phyloP scores from a whole-genome alignment of 2,329 filamentous ascomycete species.

The Tolypocladium capitatum region DNA sequence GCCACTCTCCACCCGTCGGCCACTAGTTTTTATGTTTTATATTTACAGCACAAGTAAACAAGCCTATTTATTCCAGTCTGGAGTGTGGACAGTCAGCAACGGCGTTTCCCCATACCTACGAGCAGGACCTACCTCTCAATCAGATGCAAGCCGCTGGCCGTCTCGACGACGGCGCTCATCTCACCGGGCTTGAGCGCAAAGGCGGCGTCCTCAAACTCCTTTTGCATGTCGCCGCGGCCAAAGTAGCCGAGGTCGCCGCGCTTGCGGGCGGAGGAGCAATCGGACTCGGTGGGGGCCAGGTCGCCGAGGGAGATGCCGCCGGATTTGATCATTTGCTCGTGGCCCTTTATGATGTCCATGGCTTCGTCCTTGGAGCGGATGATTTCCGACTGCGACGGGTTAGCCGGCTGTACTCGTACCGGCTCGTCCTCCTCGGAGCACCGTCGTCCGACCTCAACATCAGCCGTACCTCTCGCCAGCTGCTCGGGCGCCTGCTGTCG shows the following conservation, averaged over 20 bases:
- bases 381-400: slow-evolving; percentile 51
- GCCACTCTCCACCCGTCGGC: background rate
- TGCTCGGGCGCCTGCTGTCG: slow-evolving; percentile 75
- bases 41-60: background rate
- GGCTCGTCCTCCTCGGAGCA: too few relatives aligned
- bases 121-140: slow-evolving; percentile 64
- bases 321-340: slow-evolving; percentile 64
- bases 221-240: slow-evolving; percentile 91
- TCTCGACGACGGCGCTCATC: slow-evolving; percentile 78
- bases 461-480: slow-evolving; percentile 75
- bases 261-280: slow-evolving; percentile 93
- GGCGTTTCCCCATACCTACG: too few relatives aligned
- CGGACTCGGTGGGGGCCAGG: slow-evolving; percentile 76
- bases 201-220: slow-evolving; percentile 92
- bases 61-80: slow-evolving; percentile 4
- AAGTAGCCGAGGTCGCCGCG: slow-evolving; percentile 92
- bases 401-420: too few relatives aligned
- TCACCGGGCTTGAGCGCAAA: slow-evolving; percentile 81
- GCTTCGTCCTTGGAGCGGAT: slow-evolving; percentile 83
- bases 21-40: background rate
- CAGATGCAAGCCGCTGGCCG: slow-evolving; percentile 85
- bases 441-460: too few relatives aligned
- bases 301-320: slow-evolving; percentile 62
- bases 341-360: slow-evolving; percentile 56
- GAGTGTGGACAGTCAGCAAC: background rate